Evolutionary conservation across 1,139 yeast species (phyloP), one percentile per base, ranked within the genome.

Genomic region (Protomyces inouyei): DNA sequence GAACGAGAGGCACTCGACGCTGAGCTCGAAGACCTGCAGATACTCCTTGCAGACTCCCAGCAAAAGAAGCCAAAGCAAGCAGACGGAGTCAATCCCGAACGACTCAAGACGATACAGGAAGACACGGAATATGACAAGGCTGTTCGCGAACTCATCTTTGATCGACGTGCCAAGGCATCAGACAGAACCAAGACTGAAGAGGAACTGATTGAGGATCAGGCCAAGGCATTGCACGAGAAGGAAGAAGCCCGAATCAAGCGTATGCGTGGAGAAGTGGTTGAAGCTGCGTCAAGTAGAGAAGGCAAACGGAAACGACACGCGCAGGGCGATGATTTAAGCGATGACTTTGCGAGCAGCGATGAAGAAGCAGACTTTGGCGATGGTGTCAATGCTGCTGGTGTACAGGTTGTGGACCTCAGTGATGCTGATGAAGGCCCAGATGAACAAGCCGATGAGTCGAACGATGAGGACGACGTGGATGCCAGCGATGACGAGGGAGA

Each of bases 141-240:
- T 69, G 92, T 93, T 37, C 83, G 88, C 67, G 93, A 88, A 71
- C 81, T 93, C 72, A 85, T 86, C 3, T 82, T 88, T 72, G 98
- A 95, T 67, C 83, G 87, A 72, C 82, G 98, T 71, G 92, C 98
- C 0, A 91, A 83, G 9, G 98, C 98, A n/a, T 85, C 95, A n/a
- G 97, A 91, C 67, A 82, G 97, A 75, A 91, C 97, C 0, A 90
- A 92, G 76, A 92, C 98, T 0, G 89, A 84, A 0, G 97, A 93
- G 73, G 98, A 95, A 75, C 68, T 91, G 23, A 81, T 79, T 52
- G 79, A 81, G 64, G 71, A 70, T 53, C 97, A 89, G 72, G 84
- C 82, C 6, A 91, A 85, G 46, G 84, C 82, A 71, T 79, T 82
- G 76, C 83, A 83, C 71, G 83, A 84, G 71, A 79, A 90, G 67